Evolutionary conservation across 805 yeast species (phyloP).

Genomic region (Saccharomycopsis sp.): DNA sequence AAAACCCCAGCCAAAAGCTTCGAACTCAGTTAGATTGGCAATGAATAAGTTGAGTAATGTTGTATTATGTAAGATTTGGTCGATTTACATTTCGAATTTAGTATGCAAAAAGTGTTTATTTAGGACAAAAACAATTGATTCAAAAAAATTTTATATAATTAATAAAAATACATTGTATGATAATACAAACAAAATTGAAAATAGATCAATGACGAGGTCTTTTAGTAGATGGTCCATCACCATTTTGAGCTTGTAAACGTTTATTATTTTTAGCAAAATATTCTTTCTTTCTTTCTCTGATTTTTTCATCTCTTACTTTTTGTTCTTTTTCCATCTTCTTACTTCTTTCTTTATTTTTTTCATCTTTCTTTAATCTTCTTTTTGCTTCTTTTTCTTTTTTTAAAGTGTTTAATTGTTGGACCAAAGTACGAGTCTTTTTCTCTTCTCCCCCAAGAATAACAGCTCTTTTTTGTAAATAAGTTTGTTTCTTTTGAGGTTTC

Average conservation of each 20-base stretch:
- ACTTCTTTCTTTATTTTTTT: conserved; percentile 42
- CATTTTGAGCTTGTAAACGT: conserved; percentile 7
- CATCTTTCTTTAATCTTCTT: conserved; percentile 57
- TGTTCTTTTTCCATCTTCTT: conserved; percentile 70
- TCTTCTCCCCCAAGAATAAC: conserved; percentile 89
- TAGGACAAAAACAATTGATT: too few relatives aligned
- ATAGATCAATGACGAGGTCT: background rate
- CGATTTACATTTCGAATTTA: too few relatives aligned
- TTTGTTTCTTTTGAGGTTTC: conserved; percentile 77
- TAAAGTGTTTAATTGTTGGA: conserved; percentile 78
- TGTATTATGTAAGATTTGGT: too few relatives aligned
- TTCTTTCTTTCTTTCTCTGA: conserved; percentile 78
- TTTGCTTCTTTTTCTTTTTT: conserved; percentile 78
- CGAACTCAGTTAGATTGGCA: too few relatives aligned
- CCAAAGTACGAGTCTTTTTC: conserved; percentile 81
- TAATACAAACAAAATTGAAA: too few relatives aligned
- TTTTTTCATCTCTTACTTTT: conserved; percentile 61
- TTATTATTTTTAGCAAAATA: conserved; percentile 64
- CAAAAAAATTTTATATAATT: too few relatives aligned
- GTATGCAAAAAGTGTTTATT: too few relatives aligned
- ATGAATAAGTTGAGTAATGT: too few relatives aligned
- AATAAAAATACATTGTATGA: too few relatives aligned
- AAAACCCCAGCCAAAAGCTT: conserved; percentile 66
- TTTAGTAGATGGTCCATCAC: conserved; percentile 2
- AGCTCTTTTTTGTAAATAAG: conserved; percentile 84